Evolutionary conservation across 2,329 filamentous ascomycete species (phyloP), one percentile per base, ranked within the genome.

Genomic region (Hypoxylon sp.): DNA sequence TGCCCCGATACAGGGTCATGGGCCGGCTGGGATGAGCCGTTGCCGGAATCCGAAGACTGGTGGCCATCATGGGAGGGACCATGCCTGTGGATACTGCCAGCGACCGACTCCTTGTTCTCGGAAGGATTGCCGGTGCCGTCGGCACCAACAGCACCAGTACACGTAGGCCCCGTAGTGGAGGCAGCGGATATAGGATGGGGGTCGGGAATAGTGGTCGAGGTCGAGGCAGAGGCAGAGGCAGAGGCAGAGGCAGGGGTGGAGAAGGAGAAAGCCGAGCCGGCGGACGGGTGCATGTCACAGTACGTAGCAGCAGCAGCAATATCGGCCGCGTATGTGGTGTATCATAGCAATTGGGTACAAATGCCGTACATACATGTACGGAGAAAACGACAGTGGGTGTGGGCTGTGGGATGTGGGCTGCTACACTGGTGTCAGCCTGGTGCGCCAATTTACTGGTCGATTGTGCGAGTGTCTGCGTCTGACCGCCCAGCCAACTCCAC

Each of bases 11-110:
- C 61, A 59, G 33, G 17, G 8, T 62, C 50, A 10, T 5, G 54
- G 30, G 33, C 40, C 53, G 63, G 60, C 22, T 71, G 63, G 30
- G 75, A 59, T 7, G 61, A 55, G 8, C 55, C 71, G 33, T 68
- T 59, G 20, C 68, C 68, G 35, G 75, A 76, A 44, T 74, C 75
- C 8, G 76, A 71, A 2, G 75, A 74, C 35, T 70, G 70, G 58
- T 70, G 70, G 58, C 54, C 69, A 60, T 76, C 73, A 27, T 67
- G 56, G 55, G 75, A 75, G 17, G 68, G 71, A 49, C 71, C 66
- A 63, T 64, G 76, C 56, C 74, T 73, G 59, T 75, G 73, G 56
- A 64, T 69, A 63, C 33, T n/a, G 10, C 57, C 46, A n/a, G 40
- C 57, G 64, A 22, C 58, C 55, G 53, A 42, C n/a, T 51, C 54